Percentiles rank a stretch among this genome's conserved stretches.
phyloP scores from a whole-genome alignment of 108 stramenopile species.

The Cyclostephanos invisitatus region DNA sequence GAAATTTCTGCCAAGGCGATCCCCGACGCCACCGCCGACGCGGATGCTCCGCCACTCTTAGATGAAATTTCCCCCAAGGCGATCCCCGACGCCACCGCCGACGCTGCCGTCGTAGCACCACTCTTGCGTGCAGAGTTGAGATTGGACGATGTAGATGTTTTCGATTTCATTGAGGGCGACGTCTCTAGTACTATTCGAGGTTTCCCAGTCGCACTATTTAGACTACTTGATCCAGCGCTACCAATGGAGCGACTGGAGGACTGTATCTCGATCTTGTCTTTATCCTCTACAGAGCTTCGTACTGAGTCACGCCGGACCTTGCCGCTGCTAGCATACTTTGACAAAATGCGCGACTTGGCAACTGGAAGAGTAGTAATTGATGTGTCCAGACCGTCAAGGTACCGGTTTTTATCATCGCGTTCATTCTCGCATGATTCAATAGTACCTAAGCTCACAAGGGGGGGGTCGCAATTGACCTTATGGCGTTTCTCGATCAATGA shows the following conservation, averaged over 20 bases:
- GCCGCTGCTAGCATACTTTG: constrained; percentile 39
- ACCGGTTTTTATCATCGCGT: constrained; percentile 6
- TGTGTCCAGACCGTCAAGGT: background rate
- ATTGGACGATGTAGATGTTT: background rate
- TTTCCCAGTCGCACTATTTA: background rate
- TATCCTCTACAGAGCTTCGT: background rate
- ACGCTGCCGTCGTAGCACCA: background rate
- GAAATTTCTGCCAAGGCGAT: background rate
- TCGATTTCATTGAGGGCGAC: background rate
- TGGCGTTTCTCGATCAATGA: background rate
- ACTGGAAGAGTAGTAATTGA: constrained; percentile 1
- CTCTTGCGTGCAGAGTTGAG: background rate
- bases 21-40: background rate
- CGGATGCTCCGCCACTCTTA: background rate
- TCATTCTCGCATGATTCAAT: constrained; percentile 26
- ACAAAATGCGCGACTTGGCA: constrained; percentile 43
- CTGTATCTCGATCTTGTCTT: constrained; percentile 1
- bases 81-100: background rate
- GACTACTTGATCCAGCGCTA: background rate
- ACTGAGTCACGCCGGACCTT: constrained; percentile 18
- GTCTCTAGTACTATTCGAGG: background rate
- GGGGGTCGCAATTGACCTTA: constrained; percentile 17
- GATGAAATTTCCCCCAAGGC: background rate
- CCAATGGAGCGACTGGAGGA: background rate
- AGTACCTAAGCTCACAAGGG: constrained; percentile 28